Conservation (phyloP, 805 yeast genomes). For the Ogataea populi-albae region DNA sequence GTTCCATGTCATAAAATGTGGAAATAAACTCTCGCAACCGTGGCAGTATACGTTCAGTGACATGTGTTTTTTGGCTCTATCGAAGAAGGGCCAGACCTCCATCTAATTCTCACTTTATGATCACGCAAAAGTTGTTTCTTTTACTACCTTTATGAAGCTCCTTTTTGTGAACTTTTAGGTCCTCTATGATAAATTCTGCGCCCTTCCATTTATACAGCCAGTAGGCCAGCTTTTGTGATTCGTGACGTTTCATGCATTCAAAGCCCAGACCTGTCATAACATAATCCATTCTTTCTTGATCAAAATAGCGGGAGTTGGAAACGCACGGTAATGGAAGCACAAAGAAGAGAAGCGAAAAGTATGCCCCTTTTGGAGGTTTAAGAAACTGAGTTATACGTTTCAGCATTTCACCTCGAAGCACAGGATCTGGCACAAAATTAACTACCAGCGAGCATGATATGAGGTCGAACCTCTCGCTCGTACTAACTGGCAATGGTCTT, state of each 20-base stretch:
- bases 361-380: slow-evolving; percentile 26
- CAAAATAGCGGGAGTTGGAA: slow-evolving; percentile 75
- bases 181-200: slow-evolving; percentile 7
- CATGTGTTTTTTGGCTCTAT: slow-evolving; percentile 16
- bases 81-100: not conserved
- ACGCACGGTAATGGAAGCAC: slow-evolving; percentile 90
- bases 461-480: slow-evolving; percentile 52
- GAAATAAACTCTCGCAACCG: slow-evolving; percentile 10
- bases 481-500: slow-evolving; percentile 53
- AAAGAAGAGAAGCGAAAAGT: slow-evolving; percentile 53
- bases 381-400: slow-evolving; percentile 56
- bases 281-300: slow-evolving; percentile 36
- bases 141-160: slow-evolving; percentile 54
- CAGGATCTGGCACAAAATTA: slow-evolving; percentile 79
- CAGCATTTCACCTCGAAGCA: slow-evolving; percentile 76
- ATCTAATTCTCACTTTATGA: slow-evolving; percentile 20
- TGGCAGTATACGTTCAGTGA: slow-evolving; percentile 32
- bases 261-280: slow-evolving; percentile 67
- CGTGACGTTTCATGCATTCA: slow-evolving; percentile 41
- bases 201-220: slow-evolving; percentile 58
- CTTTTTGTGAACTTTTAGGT: slow-evolving; percentile 35
- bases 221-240: slow-evolving; percentile 71
- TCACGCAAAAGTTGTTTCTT: slow-evolving; percentile 70
- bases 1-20: slow-evolving; percentile 3
- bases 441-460: slow-evolving; percentile 84